phyloP scores from a whole-genome alignment of 139 green algal species.

The Picochlorum sp. region DNA sequence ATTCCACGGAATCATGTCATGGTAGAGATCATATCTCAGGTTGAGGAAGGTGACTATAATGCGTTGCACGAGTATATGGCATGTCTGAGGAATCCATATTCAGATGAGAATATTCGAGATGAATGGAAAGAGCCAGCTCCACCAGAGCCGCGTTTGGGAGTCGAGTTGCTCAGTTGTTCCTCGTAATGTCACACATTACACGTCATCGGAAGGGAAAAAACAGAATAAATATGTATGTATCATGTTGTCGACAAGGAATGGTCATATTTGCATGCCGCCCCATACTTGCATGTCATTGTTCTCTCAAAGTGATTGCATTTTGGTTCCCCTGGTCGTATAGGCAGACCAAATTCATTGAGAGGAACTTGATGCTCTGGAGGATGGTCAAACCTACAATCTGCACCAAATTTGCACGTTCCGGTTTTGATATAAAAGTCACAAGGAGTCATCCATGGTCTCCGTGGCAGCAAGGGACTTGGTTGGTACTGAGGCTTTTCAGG shows the following conservation, averaged over 20 bases:
- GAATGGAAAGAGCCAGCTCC: slow-evolving; percentile 46
- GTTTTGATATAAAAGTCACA: slow-evolving; percentile 91
- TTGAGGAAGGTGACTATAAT: slow-evolving; percentile 50
- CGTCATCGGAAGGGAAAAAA: too few relatives aligned
- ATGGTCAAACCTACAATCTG: slow-evolving; percentile 83
- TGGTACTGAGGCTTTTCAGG: not conserved
- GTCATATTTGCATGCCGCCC: slow-evolving; percentile 84
- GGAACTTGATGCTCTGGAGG: slow-evolving; percentile 51
- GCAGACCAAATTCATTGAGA: slow-evolving; percentile 54
- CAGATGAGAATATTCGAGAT: slow-evolving; percentile 40
- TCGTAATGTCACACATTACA: too few relatives aligned
- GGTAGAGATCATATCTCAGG: slow-evolving; percentile 57
- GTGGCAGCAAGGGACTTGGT: slow-evolving; percentile 40
- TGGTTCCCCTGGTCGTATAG: slow-evolving; percentile 50
- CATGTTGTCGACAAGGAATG: slow-evolving; percentile 46
- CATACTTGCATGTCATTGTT: slow-evolving; percentile 83
- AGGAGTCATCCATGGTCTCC: slow-evolving; percentile 44
- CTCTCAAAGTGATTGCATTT: slow-evolving; percentile 80
- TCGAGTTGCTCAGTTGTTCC: slow-evolving; percentile 51
- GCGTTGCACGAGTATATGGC: slow-evolving; percentile 32
- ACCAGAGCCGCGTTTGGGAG: slow-evolving; percentile 45
- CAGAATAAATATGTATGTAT: too few relatives aligned
- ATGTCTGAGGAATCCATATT: slow-evolving; percentile 46
- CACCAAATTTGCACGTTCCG: slow-evolving; percentile 78
- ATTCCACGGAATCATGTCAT: slow-evolving; percentile 79